Base-by-base conservation (phyloP, 331 rosid genomes). In the Dryas integrifolia region DNA sequence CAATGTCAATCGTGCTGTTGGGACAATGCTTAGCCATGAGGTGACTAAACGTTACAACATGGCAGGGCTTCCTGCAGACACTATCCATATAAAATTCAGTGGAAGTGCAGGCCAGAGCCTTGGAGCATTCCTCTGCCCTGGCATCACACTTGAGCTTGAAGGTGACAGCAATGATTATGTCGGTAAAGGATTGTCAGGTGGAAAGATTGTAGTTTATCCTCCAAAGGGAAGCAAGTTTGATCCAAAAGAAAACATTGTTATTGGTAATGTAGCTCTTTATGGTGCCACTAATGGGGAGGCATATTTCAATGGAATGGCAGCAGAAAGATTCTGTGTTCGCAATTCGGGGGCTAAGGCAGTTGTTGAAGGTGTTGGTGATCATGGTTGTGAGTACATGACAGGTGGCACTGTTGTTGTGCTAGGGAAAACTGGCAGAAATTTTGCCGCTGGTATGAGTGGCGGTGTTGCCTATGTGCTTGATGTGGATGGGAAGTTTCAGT, bases 371-470 rank as follows among this genome's bases (percentile, higher is more conserved):
- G 92, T 94, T 74, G 98, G 96, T 51, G 97, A 94, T 83, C 98
- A 94, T 76, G 98, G 97, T 58, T 94, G 96, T 66, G 98, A 94
- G 86, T 91, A 89, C 77, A 94, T 94, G 98, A 94, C 96, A 24
- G 98, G 98, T 64, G 98, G 98, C 49, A 91, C 86, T 47, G 98
- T 91, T 56, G 96, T 94, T 26, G 92, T 94, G 67, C 96, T 94
- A 67, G 96, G 98, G 38, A 85, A 86, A 81, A 94, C 98, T 48
- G 97, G 98, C 38, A 85, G 97, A 76, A 94, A 94, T 73, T 91
- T 94, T 77, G 97, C 97, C 41, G 98, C 97, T 7, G 97, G 98
- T 59, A 94, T 94, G 97, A 94, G 98, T 74, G 98, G 97, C 58
- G 98, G 98, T 76, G 21, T 89, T 58, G 96, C 98, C 68, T 94